Conservation (phyloP, 1,139 yeast genomes). For the Geotrichum fermentans region DNA sequence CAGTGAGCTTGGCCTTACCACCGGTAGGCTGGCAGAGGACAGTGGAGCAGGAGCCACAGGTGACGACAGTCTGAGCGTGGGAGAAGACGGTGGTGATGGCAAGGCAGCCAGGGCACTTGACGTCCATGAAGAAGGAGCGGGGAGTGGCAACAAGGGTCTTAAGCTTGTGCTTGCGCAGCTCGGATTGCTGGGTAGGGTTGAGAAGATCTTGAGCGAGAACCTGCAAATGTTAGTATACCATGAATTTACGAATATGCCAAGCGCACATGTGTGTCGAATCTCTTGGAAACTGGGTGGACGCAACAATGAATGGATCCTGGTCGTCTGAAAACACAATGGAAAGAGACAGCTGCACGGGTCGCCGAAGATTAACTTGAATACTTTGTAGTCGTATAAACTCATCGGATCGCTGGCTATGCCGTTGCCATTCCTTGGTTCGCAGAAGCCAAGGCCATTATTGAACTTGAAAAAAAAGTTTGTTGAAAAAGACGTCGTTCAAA, state of each 20-base stretch:
- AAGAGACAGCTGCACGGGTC: too few species aligned
- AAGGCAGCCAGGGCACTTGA: slow-evolving; percentile 98
- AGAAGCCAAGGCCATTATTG: too few species aligned
- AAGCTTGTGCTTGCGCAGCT: slow-evolving; percentile 94
- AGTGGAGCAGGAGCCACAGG: slow-evolving; percentile 97
- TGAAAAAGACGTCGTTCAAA: too few species aligned
- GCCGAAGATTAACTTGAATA: too few species aligned
- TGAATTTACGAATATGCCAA: background rate
- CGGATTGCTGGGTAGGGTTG: slow-evolving; percentile 95
- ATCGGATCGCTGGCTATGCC: too few species aligned
- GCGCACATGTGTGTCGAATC: slow-evolving; percentile 15
- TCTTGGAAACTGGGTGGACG: slow-evolving; percentile 5
- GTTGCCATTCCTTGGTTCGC: too few species aligned
- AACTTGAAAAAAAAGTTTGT: too few species aligned
- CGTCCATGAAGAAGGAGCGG: slow-evolving; percentile 99
- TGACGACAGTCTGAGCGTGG: slow-evolving; percentile 99
- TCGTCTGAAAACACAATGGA: too few species aligned
- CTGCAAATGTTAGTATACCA: slow-evolving; percentile 34
- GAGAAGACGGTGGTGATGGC: slow-evolving; percentile 99
- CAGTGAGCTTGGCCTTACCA: slow-evolving; percentile 99
- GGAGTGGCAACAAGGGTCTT: slow-evolving; percentile 96
- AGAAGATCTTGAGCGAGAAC: slow-evolving; percentile 97
- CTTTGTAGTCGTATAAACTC: too few species aligned
- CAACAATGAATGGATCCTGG: background rate
- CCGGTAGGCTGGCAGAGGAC: slow-evolving; percentile 99